Percentiles rank a stretch among this genome's conserved stretches.
phyloP scores from a whole-genome alignment of 2,329 filamentous ascomycete genomes.

The Fusarium camptoceras region DNA sequence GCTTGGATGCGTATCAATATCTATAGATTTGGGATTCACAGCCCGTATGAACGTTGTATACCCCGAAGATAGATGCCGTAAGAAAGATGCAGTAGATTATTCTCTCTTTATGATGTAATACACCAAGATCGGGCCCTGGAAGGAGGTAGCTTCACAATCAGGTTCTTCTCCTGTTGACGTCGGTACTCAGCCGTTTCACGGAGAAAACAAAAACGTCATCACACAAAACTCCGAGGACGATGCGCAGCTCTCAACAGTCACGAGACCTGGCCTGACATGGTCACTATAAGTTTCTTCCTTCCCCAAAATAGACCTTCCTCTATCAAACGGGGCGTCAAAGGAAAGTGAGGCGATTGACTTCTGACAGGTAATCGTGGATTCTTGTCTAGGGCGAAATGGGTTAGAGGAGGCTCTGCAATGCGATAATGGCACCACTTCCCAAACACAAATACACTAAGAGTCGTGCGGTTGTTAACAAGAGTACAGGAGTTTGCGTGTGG shows the following conservation, averaged over 20 bases:
- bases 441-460: conserved; percentile 5
- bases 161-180: background rate
- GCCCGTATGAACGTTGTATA: background rate
- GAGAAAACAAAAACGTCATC: background rate
- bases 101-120: background rate
- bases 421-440: conserved; percentile 21
- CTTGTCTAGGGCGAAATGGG: conserved; percentile 31
- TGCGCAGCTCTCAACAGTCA: background rate
- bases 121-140: background rate
- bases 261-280: background rate
- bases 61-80: background rate
- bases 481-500: background rate
- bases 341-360: conserved; percentile 26
- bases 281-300: background rate
- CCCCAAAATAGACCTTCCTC: background rate
- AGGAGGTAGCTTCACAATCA: background rate
- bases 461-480: background rate
- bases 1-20: background rate
- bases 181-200: background rate
- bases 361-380: conserved; percentile 15
- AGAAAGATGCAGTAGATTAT: background rate
- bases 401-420: conserved; percentile 36
- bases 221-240: background rate
- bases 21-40: background rate
- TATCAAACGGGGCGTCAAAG: conserved; percentile 20